Evolutionary conservation across 1,284 basidiomycete species (phyloP).

Genomic region (Microbotryomycetes sp.): DNA sequence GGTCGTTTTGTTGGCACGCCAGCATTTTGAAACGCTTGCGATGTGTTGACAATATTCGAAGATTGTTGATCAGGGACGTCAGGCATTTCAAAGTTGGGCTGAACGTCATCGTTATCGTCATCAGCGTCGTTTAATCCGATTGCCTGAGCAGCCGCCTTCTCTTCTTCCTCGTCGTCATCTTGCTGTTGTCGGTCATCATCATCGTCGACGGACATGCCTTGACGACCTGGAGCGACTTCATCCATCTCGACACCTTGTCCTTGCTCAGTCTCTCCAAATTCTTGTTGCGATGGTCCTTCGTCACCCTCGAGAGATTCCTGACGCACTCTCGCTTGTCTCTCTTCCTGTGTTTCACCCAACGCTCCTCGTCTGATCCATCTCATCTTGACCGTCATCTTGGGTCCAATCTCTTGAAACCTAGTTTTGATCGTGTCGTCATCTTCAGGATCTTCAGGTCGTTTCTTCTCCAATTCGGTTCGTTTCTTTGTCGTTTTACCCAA

Average conservation of each 20-base stretch:
- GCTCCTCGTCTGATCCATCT: slow-evolving; percentile 75
- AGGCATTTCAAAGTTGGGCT: neutral
- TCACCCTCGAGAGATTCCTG: slow-evolving; percentile 21
- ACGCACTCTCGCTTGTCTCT: slow-evolving; percentile 12
- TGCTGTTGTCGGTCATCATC: slow-evolving; percentile 20
- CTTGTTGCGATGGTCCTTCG: slow-evolving; percentile 10
- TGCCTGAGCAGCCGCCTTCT: slow-evolving; percentile 18
- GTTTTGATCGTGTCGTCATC: slow-evolving; percentile 55
- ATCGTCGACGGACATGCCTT: neutral
- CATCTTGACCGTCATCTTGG: slow-evolving; percentile 92
- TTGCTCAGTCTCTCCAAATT: slow-evolving; percentile 15
- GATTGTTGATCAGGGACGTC: neutral
- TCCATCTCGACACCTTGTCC: slow-evolving; percentile 5
- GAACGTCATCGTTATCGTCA: slow-evolving; percentile 12
- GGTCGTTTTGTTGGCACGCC: slow-evolving; percentile 13
- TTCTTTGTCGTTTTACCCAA: slow-evolving; percentile 24
- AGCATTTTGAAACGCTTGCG: neutral
- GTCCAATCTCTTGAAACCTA: slow-evolving; percentile 93
- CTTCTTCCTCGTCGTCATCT: slow-evolving; percentile 22
- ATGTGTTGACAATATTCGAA: neutral
- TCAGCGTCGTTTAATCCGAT: slow-evolving; percentile 23
- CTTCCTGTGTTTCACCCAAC: slow-evolving; percentile 33
- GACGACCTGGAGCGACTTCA: neutral
- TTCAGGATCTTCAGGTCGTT: slow-evolving; percentile 21
- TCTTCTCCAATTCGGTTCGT: slow-evolving; percentile 23